Evolutionary conservation across 257 asterid genomes (phyloP).

Genomic region (Eucommia ulmoides): DNA sequence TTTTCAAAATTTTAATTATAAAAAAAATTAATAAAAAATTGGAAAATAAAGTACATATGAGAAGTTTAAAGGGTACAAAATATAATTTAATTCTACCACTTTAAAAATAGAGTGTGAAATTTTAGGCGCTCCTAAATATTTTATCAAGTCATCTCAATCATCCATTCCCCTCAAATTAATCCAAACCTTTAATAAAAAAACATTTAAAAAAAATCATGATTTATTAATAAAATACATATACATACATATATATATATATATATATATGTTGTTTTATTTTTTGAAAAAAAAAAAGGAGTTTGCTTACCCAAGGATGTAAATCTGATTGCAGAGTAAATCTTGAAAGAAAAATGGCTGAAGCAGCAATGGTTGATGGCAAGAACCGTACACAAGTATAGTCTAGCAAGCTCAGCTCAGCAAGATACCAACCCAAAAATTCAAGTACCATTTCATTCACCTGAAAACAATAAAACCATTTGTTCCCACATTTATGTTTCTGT

Average conservation of each 20-base stretch:
- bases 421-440: conserved; percentile 51
- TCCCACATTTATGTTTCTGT: too few relatives aligned
- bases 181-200: background rate
- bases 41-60: too few relatives aligned
- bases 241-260: background rate
- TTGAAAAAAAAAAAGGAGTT: background rate
- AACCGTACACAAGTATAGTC: conserved; percentile 52
- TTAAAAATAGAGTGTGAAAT: too few relatives aligned
- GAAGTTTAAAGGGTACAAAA: too few relatives aligned
- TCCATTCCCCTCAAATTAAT: too few relatives aligned
- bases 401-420: conserved; percentile 69
- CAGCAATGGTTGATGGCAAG: conserved; percentile 77
- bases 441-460: conserved; percentile 41
- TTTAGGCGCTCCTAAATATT: too few relatives aligned
- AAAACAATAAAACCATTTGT: conserved; percentile 13
- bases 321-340: conserved; percentile 40
- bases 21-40: too few relatives aligned
- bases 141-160: background rate
- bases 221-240: background rate
- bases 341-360: conserved; percentile 73
- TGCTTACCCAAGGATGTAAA: conserved; percentile 69
- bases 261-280: background rate
- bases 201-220: background rate
- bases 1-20: too few relatives aligned
- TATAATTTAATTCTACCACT: too few relatives aligned